Base-by-base conservation (phyloP, 2,329 filamentous ascomycete species). In the Beauveria bassiana region DNA sequence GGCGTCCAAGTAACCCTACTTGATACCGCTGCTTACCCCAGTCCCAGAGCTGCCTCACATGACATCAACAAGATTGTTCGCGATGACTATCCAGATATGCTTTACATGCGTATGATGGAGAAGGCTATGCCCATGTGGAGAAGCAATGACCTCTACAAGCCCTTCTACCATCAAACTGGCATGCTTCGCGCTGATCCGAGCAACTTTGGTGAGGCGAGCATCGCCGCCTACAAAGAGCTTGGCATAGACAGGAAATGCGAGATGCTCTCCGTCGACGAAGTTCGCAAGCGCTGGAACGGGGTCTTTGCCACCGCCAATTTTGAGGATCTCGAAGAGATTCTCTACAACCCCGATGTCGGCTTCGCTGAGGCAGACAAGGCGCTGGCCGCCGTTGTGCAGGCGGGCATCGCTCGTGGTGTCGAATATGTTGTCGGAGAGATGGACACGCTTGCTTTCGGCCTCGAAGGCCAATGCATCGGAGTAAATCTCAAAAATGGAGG, bases 361-460 rank as follows among this genome's bases (percentile, higher is more conserved):
- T 86, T 82, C 77, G 83, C 78, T 20, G 80, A 82, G 56, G 84
- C 84, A 14, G 82, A 82, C 61, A 81, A 84, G 69, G 78, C 80
- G 43, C 71, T 86, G 53, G 72, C 75, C 56, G 81, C 81, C 14
- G 79, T 86, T 16, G 82, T 82, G 7, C 78, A 80, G 62, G 75
- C 75, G 56, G 79, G 77, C 26, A 67, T 85, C 9, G 76, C 79
- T 58, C 70, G 79, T 38, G 84, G 84, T 7, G 83, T 83, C 64
- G 77, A 81, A 66, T 85, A 85, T 63, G 74, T 83, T 16, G 73
- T 78, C 3, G 81, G 79, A 24, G 78, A 81, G 66, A 77, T 82
- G 73, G 67, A 64, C 54, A 70, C 59, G 52, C 69, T 86, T 53
- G 68, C 72, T 10, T 79, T 87, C 63, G 76, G 81, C 64, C 68